These are phyloP conservation scores for Saccharomycopsis hybrid DNA, from an alignment of 1,139 yeast genomes.

Conservation along the genomic window DNA sequence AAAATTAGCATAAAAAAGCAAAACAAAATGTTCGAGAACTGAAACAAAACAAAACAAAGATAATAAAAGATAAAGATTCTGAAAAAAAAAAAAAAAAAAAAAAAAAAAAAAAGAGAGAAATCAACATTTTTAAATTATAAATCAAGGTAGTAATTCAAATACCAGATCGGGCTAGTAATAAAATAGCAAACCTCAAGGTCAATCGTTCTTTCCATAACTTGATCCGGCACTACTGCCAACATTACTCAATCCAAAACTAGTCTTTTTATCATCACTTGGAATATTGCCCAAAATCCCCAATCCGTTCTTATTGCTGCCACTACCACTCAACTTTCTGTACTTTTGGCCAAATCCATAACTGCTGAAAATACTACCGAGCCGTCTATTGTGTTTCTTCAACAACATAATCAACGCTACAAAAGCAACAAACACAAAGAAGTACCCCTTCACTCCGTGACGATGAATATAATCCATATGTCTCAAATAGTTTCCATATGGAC, in stretches of 20 bases:
- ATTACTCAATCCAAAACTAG: too few relatives aligned
- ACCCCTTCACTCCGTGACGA: conserved; percentile 40
- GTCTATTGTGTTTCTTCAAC: neutral
- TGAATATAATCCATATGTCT: conserved; percentile 42
- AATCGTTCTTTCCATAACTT: neutral
- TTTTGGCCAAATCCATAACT: neutral
- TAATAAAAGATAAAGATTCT: too few relatives aligned
- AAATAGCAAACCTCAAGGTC: too few relatives aligned
- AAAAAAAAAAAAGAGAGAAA: too few relatives aligned
- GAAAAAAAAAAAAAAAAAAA: too few relatives aligned
- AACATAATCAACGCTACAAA: conserved; percentile 22
- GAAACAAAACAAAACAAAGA: too few relatives aligned
- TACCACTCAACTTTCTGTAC: conserved; percentile 2
- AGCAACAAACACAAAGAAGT: conserved; percentile 32
- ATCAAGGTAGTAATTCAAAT: too few relatives aligned
- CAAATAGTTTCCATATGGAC: conserved; percentile 38
- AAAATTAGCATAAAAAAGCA: too few relatives aligned
- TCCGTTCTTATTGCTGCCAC: conserved; percentile 2
- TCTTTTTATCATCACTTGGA: conserved; percentile 5
- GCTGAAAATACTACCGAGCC: too few relatives aligned
- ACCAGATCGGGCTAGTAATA: too few relatives aligned
- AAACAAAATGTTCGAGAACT: too few relatives aligned
- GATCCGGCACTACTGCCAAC: neutral
- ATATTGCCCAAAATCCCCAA: conserved; percentile 21
- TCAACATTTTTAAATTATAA: too few relatives aligned